A percentile compares a stretch with the other conserved stretches of the same genome.
Conservation (phyloP, 805 yeast species). For the Komagataella populi region DNA sequence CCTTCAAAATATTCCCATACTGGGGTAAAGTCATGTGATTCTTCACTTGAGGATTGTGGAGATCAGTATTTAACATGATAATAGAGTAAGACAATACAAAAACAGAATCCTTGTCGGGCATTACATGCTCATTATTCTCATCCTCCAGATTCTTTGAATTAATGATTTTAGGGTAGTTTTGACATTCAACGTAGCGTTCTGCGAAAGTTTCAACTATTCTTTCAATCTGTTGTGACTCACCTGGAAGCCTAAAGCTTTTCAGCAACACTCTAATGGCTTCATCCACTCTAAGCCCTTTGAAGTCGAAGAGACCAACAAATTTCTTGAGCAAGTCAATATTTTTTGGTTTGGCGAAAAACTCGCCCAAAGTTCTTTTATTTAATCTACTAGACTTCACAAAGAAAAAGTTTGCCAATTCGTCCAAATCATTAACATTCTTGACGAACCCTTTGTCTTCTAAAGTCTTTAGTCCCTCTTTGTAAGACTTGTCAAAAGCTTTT, state of each 20-base stretch:
- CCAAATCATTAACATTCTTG: slow-evolving; percentile 25
- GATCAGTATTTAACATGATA: slow-evolving; percentile 88
- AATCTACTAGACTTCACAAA: slow-evolving; percentile 68
- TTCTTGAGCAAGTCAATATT: slow-evolving; percentile 44
- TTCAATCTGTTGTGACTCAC: slow-evolving; percentile 95
- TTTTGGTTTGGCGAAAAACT: slow-evolving; percentile 64
- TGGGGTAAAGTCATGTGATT: slow-evolving; percentile 82
- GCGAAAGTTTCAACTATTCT: slow-evolving; percentile 82
- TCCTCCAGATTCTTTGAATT: slow-evolving; percentile 9
- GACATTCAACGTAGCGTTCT: slow-evolving; percentile 60
- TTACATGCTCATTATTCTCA: slow-evolving; percentile 31
- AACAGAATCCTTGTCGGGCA: slow-evolving; percentile 76
- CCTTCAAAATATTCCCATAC: slow-evolving; percentile 67
- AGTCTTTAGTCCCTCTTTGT: slow-evolving; percentile 58
- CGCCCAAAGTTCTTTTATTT: slow-evolving; percentile 83
- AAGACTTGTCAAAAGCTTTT: slow-evolving; percentile 62
- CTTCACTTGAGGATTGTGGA: slow-evolving; percentile 86
- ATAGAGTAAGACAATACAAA: slow-evolving; percentile 84
- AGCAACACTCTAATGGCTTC: slow-evolving; percentile 80
- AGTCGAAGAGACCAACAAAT: slow-evolving; percentile 64
- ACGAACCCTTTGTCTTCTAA: slow-evolving; percentile 59
- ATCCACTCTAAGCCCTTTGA: slow-evolving; percentile 71
- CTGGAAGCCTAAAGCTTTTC: slow-evolving; percentile 82
- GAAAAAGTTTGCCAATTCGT: slow-evolving; percentile 64
- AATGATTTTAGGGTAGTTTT: slow-evolving; percentile 15